phyloP scores from a whole-genome alignment of 2,329 filamentous ascomycete genomes.

The Cryphonectria naterciae region DNA sequence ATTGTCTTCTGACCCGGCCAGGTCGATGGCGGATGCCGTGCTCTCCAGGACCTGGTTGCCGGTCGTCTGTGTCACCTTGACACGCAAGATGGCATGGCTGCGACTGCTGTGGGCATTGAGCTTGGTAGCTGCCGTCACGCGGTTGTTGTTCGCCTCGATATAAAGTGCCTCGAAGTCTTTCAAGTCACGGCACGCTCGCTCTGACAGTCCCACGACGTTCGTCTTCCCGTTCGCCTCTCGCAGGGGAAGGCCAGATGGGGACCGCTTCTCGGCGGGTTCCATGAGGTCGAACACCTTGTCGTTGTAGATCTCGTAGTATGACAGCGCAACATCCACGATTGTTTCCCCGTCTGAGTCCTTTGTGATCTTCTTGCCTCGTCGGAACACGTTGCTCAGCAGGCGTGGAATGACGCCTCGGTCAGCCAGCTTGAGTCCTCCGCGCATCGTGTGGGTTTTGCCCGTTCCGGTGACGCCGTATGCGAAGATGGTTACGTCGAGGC shows the following conservation, averaged over 20 bases:
- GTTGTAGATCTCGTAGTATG: constrained; percentile 97
- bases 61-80: constrained; percentile 81
- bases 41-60: constrained; percentile 72
- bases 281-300: constrained; percentile 93
- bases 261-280: constrained; percentile 84
- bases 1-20: constrained; percentile 96
- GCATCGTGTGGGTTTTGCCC: constrained; percentile 96
- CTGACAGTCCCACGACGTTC: constrained; percentile 82
- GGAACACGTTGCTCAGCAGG: constrained; percentile 82
- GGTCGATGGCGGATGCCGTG: constrained; percentile 89
- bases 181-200: constrained; percentile 78
- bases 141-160: constrained; percentile 88
- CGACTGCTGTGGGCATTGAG: constrained; percentile 89
- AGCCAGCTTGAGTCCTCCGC: constrained; percentile 82
- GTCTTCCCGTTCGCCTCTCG: constrained; percentile 87
- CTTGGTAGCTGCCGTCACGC: constrained; percentile 88
- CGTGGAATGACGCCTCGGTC: constrained; percentile 88
- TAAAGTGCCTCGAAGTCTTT: constrained; percentile 91
- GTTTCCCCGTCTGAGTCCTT: constrained; percentile 77
- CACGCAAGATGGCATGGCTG: constrained; percentile 87
- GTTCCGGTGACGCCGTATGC: constrained; percentile 93
- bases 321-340: constrained; percentile 73
- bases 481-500: constrained; percentile 86
- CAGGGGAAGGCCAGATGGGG: constrained; percentile 76
- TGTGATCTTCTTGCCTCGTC: constrained; percentile 80